Evolutionary conservation across 2,329 filamentous ascomycete genomes (phyloP), one percentile per base, ranked within the genome.

Genomic region (Fusarium sp.): DNA sequence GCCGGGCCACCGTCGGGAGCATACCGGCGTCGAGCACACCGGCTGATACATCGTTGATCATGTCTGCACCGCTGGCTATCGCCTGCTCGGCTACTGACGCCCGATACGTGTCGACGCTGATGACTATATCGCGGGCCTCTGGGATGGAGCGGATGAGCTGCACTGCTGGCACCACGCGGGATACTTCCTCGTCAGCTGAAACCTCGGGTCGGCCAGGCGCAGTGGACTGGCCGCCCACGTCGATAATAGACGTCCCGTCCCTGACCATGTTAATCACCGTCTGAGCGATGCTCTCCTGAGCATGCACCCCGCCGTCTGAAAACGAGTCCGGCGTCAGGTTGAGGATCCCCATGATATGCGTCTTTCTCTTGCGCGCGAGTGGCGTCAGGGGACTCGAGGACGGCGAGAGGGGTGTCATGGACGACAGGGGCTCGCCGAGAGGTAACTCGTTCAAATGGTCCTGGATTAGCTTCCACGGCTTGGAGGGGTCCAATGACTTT

Each of bases 261-360:
- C 84, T 82, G 70, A 97, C 89, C 80, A 95, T 91, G 13, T 83
- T 77, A 59, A 86, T 84, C 18, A 95, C 87, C 1, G 90, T 93
- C 14, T 86, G 80, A 14, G 87, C 83, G 29, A 97, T 87, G 71
- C 90, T 86, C 14, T 83, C 79, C 27, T 85, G 79, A 50, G 85
- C 83, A 81, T 95, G 89, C 10, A 86, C 79, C 10, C 95, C 95
- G 63, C 95, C 96, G 80, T 98, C 95, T 1, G 96, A 98, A 85
- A 99, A 99, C 11, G 96, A 98, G 84, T 99, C 96, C 0, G 96
- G 96, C 0, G 97, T 98, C 62, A 97, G 85, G 83, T 99, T 99
- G 54, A 98, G 87, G 73, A 99, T 97, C 64, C 94, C 94, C 97
- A 99, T 99, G 75, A 98, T 84, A 54, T 91, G 90, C 0, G 96